These are phyloP conservation scores for Pichia sp. DNA, from an alignment of 1,139 yeast genomes.

Conservation along the genomic window DNA sequence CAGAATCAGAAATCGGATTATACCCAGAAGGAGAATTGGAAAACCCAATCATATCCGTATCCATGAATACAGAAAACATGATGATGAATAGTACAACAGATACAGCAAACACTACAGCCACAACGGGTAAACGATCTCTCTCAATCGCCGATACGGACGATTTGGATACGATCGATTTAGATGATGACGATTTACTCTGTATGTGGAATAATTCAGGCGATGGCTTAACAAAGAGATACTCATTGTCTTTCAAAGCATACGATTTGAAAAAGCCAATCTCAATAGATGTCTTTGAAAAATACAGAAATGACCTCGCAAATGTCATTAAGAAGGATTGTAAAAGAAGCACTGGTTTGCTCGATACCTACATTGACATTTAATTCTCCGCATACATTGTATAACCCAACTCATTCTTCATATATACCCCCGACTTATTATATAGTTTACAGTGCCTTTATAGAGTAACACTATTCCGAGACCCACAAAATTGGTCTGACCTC, in stretches of 20 bases:
- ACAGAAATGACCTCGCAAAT: slow-evolving; percentile 59
- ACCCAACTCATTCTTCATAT: no score
- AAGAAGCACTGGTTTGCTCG: no score
- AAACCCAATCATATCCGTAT: not conserved
- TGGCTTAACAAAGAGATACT: slow-evolving; percentile 22
- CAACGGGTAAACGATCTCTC: not conserved
- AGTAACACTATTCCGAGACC: no score
- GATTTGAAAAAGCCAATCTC: slow-evolving; percentile 18
- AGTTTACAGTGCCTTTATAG: no score
- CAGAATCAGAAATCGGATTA: not conserved
- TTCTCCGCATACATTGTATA: no score
- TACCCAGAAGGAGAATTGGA: not conserved
- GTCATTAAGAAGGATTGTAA: slow-evolving; percentile 4
- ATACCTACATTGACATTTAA: no score
- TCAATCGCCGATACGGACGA: not conserved
- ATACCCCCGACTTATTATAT: no score
- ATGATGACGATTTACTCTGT: slow-evolving; percentile 2
- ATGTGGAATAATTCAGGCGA: not conserved
- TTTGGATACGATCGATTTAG: slow-evolving; percentile 1
- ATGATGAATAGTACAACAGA: no score
- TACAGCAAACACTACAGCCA: not conserved
- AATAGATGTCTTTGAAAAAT: slow-evolving; percentile 40
- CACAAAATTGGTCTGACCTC: no score
- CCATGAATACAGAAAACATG: not conserved
- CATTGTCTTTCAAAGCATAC: slow-evolving; percentile 28